Conservation (phyloP, 257 asterid genomes). For the Solanum sparsipilum region DNA sequence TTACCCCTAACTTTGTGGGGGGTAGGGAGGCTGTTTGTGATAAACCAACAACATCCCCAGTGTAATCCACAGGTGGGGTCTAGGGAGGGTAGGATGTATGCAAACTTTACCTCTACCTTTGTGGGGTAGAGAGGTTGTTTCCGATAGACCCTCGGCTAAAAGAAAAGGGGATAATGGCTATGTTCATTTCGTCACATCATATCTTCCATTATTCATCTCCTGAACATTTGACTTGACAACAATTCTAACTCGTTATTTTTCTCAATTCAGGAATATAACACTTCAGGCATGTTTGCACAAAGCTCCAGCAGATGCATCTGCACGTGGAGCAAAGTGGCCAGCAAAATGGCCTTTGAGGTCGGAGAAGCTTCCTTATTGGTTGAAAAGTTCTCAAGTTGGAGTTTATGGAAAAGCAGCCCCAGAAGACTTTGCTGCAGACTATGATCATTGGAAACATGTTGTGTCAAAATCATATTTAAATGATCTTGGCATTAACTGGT, state of each 20-base stretch:
- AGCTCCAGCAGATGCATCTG: not conserved
- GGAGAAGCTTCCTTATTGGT: constrained; percentile 8
- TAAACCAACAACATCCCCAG: not conserved
- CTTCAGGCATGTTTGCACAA: constrained; percentile 11
- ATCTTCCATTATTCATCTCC: not conserved
- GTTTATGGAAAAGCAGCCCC: constrained; percentile 15
- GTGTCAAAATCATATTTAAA: constrained; percentile 7
- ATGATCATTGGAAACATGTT: constrained; percentile 5
- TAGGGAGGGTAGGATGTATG: not conserved
- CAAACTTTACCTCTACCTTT: not conserved
- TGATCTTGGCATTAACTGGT: constrained; percentile 10
- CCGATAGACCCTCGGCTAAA: not conserved
- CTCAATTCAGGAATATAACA: constrained; percentile 3
- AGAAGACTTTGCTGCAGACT: constrained; percentile 10
- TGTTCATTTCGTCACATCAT: not conserved
- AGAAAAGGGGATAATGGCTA: not conserved
- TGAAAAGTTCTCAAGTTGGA: constrained; percentile 9
- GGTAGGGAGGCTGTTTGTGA: not conserved
- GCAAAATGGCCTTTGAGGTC: constrained; percentile 8
- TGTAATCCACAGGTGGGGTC: not conserved
- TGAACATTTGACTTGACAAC: not conserved
- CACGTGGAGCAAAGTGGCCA: constrained; percentile 11
- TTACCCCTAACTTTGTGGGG: not conserved
- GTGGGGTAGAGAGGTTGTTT: not conserved
- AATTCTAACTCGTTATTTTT: not conserved